Conservation (phyloP, 441 rosid species). For the Codiaeum variegatum region DNA sequence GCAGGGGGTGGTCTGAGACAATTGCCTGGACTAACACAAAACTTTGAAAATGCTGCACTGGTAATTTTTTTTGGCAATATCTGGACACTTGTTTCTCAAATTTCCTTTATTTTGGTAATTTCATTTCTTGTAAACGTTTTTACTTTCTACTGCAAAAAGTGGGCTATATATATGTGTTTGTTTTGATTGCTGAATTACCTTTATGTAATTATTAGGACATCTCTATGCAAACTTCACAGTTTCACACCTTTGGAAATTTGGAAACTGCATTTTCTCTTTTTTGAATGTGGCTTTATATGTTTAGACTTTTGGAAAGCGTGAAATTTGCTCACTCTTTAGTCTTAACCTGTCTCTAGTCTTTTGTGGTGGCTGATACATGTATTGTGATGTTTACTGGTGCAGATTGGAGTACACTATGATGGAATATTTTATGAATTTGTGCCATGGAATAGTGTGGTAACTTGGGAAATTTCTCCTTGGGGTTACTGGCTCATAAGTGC, state of each 20-base stretch:
- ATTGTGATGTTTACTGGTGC: conserved; percentile 22
- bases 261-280: neutral
- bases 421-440: conserved; percentile 85
- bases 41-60: conserved; percentile 88
- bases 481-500: conserved; percentile 81
- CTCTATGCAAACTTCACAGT: neutral
- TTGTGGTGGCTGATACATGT: neutral
- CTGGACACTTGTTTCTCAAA: neutral
- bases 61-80: conserved; percentile 33
- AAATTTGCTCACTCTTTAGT: neutral
- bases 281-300: neutral
- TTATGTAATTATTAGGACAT: neutral
- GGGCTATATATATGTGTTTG: neutral
- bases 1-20: conserved; percentile 90
- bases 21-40: conserved; percentile 70
- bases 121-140: neutral
- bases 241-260: neutral
- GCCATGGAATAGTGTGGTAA: conserved; percentile 80
- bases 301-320: neutral
- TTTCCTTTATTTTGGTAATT: neutral
- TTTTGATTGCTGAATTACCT: neutral
- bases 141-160: neutral
- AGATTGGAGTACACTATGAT: conserved; percentile 87
- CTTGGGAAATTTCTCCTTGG: conserved; percentile 81
- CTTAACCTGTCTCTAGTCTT: neutral